Evolutionary conservation across 2,329 filamentous ascomycete species (phyloP), one percentile per base, ranked within the genome.

Genomic region (Fusarium graminum): DNA sequence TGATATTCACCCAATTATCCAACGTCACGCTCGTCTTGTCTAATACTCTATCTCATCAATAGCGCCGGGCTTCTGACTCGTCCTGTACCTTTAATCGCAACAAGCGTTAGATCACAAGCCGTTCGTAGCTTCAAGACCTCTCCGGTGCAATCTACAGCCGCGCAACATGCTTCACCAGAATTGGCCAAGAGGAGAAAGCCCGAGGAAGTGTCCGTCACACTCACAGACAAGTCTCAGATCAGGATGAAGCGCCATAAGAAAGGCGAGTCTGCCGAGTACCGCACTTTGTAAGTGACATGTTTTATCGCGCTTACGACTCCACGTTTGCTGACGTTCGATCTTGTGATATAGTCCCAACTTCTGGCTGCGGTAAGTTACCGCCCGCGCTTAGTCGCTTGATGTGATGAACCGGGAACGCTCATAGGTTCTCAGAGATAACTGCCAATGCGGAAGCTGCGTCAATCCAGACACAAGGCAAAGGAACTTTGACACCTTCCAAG

Each of bases 381-480:
- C 13, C 42, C 41, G 50, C 53, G 50, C 46, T 49, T 47, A 30
- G 41, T 36, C 54, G 39, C 36, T 56, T 59, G 49, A 32, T 41
- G 29, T 41, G 30, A 45, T 50, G 42, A 38, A 30, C 30, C n/a
- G n/a, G 36, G 52, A 52, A 46, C 29, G 40, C 57, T 68, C 50
- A 70, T 47, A 42, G 19, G 11, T 43, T 28, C 49, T 6, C 32
- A 80, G 80, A 22, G 80, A 82, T 53, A 82, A 81, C 46, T 82
- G 80, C 61, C 78, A 78, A n/a, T 82, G 80, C 63, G 69, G 58
- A 4, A 47, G 74, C 44, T 82, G 80, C 49, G 75, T 82, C 16
- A 80, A 82, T 43, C 75, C 76, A 45, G 76, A 80, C 41, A 82
- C 80, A 14, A 73, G 77, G 68, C 80, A 82, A 61, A 73, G 79